Base-by-base conservation (phyloP, 2,329 filamentous ascomycete species). In the Didymella exigua region DNA sequence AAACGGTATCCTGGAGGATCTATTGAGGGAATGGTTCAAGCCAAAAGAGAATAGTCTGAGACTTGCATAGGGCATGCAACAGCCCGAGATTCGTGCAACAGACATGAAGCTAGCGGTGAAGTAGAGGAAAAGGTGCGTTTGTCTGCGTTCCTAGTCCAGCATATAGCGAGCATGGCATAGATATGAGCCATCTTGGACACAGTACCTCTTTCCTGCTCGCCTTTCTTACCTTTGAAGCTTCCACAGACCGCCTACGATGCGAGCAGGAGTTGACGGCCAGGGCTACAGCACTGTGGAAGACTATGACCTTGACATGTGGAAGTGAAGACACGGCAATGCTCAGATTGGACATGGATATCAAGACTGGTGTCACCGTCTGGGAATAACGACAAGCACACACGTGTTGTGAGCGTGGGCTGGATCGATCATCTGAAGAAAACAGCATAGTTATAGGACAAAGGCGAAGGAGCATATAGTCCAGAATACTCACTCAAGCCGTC, bases 1-100 rank as follows among this genome's bases (percentile, higher is more conserved):
- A 5, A 66, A 79, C 19, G 76, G 75, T 36, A 79, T 82, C n/a
- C 62, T 79, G 44, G 60, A 70, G 14, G 76, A 79, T 69, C 60
- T 84, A 52, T 58, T 82, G 57, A 67, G 52, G 31, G 80, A 82
- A 59, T 84, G 81, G 81, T 83, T 83, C 53, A 73, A 70, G 60
- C 73, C 72, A 1, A 74, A 73, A 31, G 60, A 66, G 56, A 68
- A 75, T 48, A 72, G 74, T 14, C 38, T 76, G 58, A 65, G 57
- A 48, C 57, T 75, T 44, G 74, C 74, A 16, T 75, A 61, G 43
- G 30, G 8, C n/a, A 11, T 23, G 18, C 2, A 55, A 31, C 13
- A 33, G 9, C 21, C 14, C 9, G 8, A 31, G 21, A 37, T 14
- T 23, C 18, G 31, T 27, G 6, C 0, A 33, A 23, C 11, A 19